Base-by-base conservation (phyloP, 2,329 filamentous ascomycete genomes). In the Fusarium verrucosum region DNA sequence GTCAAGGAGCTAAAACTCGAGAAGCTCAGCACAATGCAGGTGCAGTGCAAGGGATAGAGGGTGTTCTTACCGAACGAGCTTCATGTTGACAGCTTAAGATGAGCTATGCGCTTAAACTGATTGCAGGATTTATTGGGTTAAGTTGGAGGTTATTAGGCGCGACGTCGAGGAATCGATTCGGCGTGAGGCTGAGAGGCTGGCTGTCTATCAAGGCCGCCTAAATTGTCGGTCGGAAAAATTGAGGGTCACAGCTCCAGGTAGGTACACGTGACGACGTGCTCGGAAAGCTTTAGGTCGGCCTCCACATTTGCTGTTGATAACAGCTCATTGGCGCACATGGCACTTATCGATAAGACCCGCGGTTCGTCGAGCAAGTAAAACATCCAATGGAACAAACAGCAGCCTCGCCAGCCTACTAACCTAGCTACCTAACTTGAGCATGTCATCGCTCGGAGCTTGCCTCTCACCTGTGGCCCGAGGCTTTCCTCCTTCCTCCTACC, bases 31-130 rank as follows among this genome's bases (percentile, higher is more conserved):
- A 65, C 47, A 50, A 58, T 59, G 42, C 53, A 62, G 53, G 56
- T 56, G 58, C 55, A 62, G 37, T 36, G 46, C 49, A 47, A 25
- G 41, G 30, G 16, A 40, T 49, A 16, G 22, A 19, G 25, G 16
- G 22, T 41, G 26, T 44, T 50, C 89, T 82, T 87, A 97, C 93
- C 93, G 91, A 80, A 97, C 93, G 83, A 97, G 92, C 91, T 97
- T 97, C 93, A 97, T 97, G 66, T 79, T 92, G 84, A 66, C 78
- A 72, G 70, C 19, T 37, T 62, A 11, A 47, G 38, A 50, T 40
- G 35, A 36, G 14, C 26, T 56, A 53, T 56, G 57, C 43, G 41
- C 47, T 59, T 58, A 14, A 36, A 44, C 16, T 36, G 32, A 26
- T 55, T 30, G 19, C 33, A 36, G 19, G 37, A 35, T 22, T 53